Base-by-base conservation (phyloP, 129 eudicot genomes). In the Flaveria ramosissima region DNA sequence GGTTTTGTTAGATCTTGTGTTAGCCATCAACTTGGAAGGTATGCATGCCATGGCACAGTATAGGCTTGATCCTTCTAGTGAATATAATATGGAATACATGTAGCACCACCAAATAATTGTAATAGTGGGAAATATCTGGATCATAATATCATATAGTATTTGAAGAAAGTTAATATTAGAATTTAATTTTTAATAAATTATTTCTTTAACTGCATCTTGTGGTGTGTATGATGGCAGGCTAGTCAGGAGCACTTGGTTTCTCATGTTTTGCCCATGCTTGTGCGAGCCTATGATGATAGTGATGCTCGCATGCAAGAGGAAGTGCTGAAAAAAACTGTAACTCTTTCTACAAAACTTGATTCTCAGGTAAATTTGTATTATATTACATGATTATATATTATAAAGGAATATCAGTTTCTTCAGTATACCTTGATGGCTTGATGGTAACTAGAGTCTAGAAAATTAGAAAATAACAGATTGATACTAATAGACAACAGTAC, bases 261-360 rank as follows among this genome's bases (percentile, higher is more conserved):
- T 56, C 97, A 91, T 84, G 87, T 93, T 39, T 90, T 93, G 43
- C 97, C 97, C 73, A 88, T 88, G 96, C 97, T 93, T 83, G 89
- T 91, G 82, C 89, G 96, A 81, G 98, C 98, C 69, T 93, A 89
- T 83, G 98, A 91, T 84, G 98, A 93, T 78, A 90, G 82, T 30
- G 98, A 93, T 79, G 85, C 89, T 82, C 92, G 98, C 70, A 84
- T 93, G 91, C 98, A 93, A 91, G 98, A 93, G 91, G 98, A 93
- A 89, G 98, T 84, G 65, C 87, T 93, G 55, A 93, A 91, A 68
- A 93, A 62, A 86, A 89, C 98, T 63, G 82, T 83, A 23, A 59
- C 91, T 20, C 97, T 93, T 81, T 87, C 96, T 68, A 87, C 83
- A 81, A 91, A 88, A 75, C 96, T 93, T 79, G 94, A 93, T 71